Evolutionary conservation across 2,329 filamentous ascomycete species (phyloP), one percentile per base, ranked within the genome.

Genomic region (Colletotrichum nymphaeae): DNA sequence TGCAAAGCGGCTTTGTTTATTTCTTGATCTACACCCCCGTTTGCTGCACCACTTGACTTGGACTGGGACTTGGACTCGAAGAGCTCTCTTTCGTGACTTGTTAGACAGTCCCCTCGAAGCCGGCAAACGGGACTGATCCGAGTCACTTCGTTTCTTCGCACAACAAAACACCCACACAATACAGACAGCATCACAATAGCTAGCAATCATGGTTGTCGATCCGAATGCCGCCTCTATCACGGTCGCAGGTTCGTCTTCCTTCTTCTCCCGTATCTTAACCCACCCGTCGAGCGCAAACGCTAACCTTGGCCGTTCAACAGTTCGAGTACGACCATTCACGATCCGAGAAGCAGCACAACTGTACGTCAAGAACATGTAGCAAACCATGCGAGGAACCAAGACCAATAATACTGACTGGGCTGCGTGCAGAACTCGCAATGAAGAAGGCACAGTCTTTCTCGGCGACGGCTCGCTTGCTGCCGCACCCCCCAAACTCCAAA

Each of bases 291-390:
- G 24, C 65, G 60, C 22, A 64, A 67, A 71, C 26, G 28, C 67
- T 68, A 28, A 57, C 26, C 8, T 24, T 35, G 22, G 53, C 26
- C 11, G 14, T 53, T 26, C 32, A 74, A 24, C 77, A 92, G 91
- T 93, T 75, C 90, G 92, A 80, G 92, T 93, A 77, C 90, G 92
- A 77, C 92, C 92, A 6, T 93, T 93, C 78, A 93, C 91, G 12
- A 98, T 98, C 78, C 89, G 95, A 85, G 97, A 99, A 88, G 97
- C 97, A 77, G 97, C 97, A 53, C 96, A 98, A 85, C 86, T 99
- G 87, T 93, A 86, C 69, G 88, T 78, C 59, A 19, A 62, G 3
- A 26, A 22, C 52, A 4, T 2, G 1, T 9, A 59, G 26, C 14
- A 16, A 12, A 19, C 16, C 7, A 22, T 19, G 6, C 7, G 19